Base-by-base conservation (phyloP, 805 yeast species). In the Wickerhamiella parazyma region DNA sequence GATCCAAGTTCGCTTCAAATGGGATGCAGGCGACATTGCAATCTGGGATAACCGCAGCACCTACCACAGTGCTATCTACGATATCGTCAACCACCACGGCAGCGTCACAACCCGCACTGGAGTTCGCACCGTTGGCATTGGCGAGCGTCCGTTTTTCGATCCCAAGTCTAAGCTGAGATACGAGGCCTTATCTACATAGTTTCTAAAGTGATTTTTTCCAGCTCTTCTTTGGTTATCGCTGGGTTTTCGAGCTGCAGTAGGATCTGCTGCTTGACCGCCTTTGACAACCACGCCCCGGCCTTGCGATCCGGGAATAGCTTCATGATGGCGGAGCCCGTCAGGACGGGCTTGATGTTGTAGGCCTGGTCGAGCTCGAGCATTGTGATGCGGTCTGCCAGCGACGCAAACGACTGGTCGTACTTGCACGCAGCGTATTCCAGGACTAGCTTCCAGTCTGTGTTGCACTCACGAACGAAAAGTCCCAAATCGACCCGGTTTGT, bases 271-370 rank as follows among this genome's bases (percentile, higher is more conserved):
- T 21, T 29, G 22, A 25, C 26, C 14, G 40, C 31, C 21, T 36
- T 61, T 7, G 73, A 67, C 71, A 89, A 68, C 95, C 96, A 86
- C 5, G 87, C 86, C 0, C 98, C 98, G 0, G 89, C 83, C 55
- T 79, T 80, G 44, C 66, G 64, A 7, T 38, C 46, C 18, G 68
- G 62, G 22, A 81, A 59, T 17, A 66, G 59, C 35, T 65, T 61
- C 41, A 71, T 63, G 36, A 89, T 59, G 36, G 73, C 71, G 51
- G 81, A 84, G 12, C 98, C 69, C 38, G 83, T 85, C 10, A 87
- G 60, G 6, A 83, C 50, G 1, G 89, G 82, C 54, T 75, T 80
- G 45, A 80, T 47, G 0, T 53, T 56, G 54, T 73, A 68, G 0
- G 71, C 76, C 2, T 66, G 55, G 2, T 50, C 54, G 39, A 82